Evolutionary conservation across 202 grass and related monocot species (phyloP), one percentile per base, ranked within the genome.

Genomic region (Carex arenaria): DNA sequence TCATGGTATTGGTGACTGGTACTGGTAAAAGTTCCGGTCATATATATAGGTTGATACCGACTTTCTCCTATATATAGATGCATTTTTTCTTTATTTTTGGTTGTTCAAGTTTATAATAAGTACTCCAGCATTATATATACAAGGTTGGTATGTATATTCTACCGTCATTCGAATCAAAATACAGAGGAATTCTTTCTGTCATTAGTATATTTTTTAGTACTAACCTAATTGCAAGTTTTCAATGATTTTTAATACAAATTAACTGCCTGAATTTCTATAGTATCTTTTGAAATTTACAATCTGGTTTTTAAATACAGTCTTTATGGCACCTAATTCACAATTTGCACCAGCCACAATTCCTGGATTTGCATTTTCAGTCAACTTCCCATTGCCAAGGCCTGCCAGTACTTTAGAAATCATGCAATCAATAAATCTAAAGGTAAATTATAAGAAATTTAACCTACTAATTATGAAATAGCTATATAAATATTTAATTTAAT

Each of bases 341-440:
- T 69, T 82, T 68, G 26, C 10, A 5, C 38, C 36, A 82, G 23
- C 63, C 51, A 32, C 56, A 8, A 45, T 82, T 53, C 80, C 38
- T 31, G 64, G 43, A 53, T 82, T 82, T 82, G 20, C 40, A 28
- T 82, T 32, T 82, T 54, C 80, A 19, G 62, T 55, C 7, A 82
- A 82, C 31, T 68, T 69, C 18, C 63, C 63, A 55, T 53, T 53
- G 23, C 9, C 49, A 32, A 82, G 64, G 55, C 80, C 80, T 43
- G 64, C 68, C 3, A 5, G 40, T n/a, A 52, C 64, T 56, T 68
- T 11, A 49, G 61, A 82, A 82, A 28, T 42, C 42, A 34, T 56
- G 49, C 63, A 56, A 53, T 67, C 80, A 17, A 68, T 45, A 68
- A 82, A 82, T 38, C 61, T 67, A 22, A 64, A 82, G 80, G 80